These are phyloP conservation scores for Trametes versicolor DNA, from an alignment of 1,284 basidiomycete genomes.

Conservation along the genomic window DNA sequence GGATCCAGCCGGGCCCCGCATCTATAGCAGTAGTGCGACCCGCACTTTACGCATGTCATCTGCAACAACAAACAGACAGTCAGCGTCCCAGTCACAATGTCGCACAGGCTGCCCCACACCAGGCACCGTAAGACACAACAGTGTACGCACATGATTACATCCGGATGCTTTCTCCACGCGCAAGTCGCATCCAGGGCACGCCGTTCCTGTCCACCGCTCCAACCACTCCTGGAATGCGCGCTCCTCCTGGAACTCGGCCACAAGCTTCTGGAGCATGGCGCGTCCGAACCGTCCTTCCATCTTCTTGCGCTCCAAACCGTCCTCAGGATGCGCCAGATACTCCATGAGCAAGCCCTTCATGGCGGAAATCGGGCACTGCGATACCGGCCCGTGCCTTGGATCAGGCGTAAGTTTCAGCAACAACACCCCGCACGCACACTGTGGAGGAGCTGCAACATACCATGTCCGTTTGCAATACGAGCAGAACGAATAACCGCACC, in stretches of 20 bases:
- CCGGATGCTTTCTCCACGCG: slow-evolving; percentile 79
- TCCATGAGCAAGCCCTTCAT: slow-evolving; percentile 68
- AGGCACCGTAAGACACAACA: too few species aligned
- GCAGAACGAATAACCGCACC: slow-evolving; percentile 78
- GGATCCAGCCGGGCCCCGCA: slow-evolving; percentile 66
- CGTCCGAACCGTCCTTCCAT: slow-evolving; percentile 74
- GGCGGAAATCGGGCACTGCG: slow-evolving; percentile 69
- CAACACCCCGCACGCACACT: slow-evolving; percentile 18
- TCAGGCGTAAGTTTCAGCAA: slow-evolving; percentile 16
- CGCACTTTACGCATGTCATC: slow-evolving; percentile 80
- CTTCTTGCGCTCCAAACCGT: slow-evolving; percentile 53
- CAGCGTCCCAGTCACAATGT: slow-evolving; percentile 5
- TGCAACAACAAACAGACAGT: slow-evolving; percentile 41
- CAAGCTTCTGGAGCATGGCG: slow-evolving; percentile 62
- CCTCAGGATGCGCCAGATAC: slow-evolving; percentile 65
- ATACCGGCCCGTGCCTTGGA: slow-evolving; percentile 77
- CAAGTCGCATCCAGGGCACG: slow-evolving; percentile 76
- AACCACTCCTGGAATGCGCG: slow-evolving; percentile 74
- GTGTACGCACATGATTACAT: slow-evolving; percentile 76
- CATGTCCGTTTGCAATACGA: slow-evolving; percentile 79
- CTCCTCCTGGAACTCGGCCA: slow-evolving; percentile 71
- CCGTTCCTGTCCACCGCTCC: slow-evolving; percentile 60
- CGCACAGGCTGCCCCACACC: neutral
- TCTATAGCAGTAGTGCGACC: slow-evolving; percentile 81
- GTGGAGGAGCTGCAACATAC: slow-evolving; percentile 47